phyloP scores from a whole-genome alignment of 805 yeast genomes.

The Candida pini region DNA sequence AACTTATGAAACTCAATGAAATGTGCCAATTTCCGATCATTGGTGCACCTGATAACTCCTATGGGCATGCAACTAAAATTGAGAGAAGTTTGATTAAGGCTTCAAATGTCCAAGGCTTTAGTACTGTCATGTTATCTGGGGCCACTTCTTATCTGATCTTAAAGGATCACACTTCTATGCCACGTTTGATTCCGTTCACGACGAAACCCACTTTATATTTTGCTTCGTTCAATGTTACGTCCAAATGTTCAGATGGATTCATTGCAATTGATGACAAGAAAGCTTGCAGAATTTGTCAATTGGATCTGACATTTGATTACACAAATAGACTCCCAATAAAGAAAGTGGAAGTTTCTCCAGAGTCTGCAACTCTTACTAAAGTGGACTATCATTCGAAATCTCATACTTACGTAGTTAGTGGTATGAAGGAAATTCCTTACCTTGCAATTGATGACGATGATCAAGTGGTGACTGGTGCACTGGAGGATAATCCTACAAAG shows the following conservation, averaged over 20 bases:
- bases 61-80: constrained; percentile 58
- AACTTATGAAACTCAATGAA: constrained; percentile 39
- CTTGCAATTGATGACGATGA: constrained; percentile 73
- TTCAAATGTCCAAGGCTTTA: constrained; percentile 50
- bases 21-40: constrained; percentile 43
- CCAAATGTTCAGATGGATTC: constrained; percentile 40
- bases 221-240: constrained; percentile 42
- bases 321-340: constrained; percentile 58
- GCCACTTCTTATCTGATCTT: constrained; percentile 61
- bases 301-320: constrained; percentile 43
- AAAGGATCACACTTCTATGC: constrained; percentile 58
- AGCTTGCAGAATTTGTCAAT: constrained; percentile 57
- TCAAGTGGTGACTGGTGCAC: constrained; percentile 50
- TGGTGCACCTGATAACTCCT: constrained; percentile 80
- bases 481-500: constrained; percentile 37
- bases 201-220: constrained; percentile 62
- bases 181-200: constrained; percentile 63
- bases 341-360: constrained; percentile 36
- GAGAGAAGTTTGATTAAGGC: constrained; percentile 64
- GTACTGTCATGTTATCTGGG: constrained; percentile 68
- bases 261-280: constrained; percentile 67
- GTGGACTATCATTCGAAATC: constrained; percentile 67
- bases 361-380: constrained; percentile 53
- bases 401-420: constrained; percentile 57
- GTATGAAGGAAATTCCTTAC: constrained; percentile 53